A percentile compares a stretch with the other conserved stretches of the same genome.
These are phyloP conservation scores for Paecilomyces fulvus DNA, from an alignment of 2,329 filamentous ascomycete genomes.

Conservation along the genomic window DNA sequence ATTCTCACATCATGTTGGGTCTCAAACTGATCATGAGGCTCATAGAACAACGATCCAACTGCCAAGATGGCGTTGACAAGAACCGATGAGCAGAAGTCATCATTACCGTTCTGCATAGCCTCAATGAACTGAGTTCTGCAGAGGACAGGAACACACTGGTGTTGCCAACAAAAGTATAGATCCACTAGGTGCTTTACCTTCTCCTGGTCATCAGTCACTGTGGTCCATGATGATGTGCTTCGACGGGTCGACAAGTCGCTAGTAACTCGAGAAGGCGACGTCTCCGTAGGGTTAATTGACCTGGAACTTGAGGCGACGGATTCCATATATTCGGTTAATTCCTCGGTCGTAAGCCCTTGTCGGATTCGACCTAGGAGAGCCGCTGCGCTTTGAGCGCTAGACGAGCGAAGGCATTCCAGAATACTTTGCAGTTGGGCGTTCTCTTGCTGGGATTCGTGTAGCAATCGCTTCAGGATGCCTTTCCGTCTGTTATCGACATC, in stretches of 20 bases:
- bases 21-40: not conserved
- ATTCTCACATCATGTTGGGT: not conserved
- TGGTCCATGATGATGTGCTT: not conserved
- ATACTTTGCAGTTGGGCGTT: not conserved
- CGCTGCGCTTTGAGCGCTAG: not conserved
- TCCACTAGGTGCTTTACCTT: not conserved
- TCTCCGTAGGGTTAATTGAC: not conserved
- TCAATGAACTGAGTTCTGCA: not conserved
- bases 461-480: conserved; percentile 1
- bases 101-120: not conserved
- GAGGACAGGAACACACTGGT: not conserved
- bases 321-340: not conserved
- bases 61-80: conserved; percentile 1
- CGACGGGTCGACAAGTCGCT: not conserved
- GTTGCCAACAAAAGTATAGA: not conserved
- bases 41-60: not conserved
- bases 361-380: not conserved
- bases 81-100: not conserved
- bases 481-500: conserved; percentile 1
- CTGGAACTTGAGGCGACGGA: not conserved
- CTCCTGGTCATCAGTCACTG: not conserved
- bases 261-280: not conserved
- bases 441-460: conserved; percentile 1
- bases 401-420: not conserved
- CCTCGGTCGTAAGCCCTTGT: not conserved